Percentiles rank a stretch among this genome's conserved stretches.
Evolutionary conservation across 179 eudicot genomes (phyloP).

Genomic region (Monotropa hypopitys): DNA sequence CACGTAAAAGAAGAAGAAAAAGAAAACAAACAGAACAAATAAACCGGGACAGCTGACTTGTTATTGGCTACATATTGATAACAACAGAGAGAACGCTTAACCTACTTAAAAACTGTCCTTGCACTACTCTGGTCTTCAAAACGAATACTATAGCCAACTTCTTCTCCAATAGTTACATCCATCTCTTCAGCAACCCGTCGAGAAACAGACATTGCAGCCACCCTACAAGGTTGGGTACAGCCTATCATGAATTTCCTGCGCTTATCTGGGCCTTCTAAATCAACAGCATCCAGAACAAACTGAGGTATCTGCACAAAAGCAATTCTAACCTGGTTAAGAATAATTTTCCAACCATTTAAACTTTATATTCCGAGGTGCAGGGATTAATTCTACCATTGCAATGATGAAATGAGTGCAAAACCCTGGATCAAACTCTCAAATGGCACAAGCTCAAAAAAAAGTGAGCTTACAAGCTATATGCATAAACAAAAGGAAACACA

Average conservation of each 20-base stretch:
- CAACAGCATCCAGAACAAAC: conserved; percentile 82
- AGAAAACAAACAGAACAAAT: neutral
- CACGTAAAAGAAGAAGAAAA: neutral
- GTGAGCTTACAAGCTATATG: neutral
- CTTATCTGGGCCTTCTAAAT: conserved; percentile 48
- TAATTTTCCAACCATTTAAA: neutral
- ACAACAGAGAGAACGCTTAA: neutral
- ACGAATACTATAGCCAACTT: conserved; percentile 96
- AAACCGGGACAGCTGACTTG: neutral
- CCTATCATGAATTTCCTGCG: conserved; percentile 64
- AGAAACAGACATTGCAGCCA: conserved; percentile 98
- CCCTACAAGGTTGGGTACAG: conserved; percentile 96
- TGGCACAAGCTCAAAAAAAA: neutral
- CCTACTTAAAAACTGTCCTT: conserved; percentile 78
- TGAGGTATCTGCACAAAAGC: conserved; percentile 64
- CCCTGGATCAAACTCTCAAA: neutral
- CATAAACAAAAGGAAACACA: neutral
- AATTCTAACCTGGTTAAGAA: neutral
- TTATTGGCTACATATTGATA: neutral
- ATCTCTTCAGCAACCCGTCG: conserved; percentile 96
- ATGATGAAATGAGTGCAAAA: neutral
- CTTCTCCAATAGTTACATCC: conserved; percentile 93
- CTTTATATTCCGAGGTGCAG: neutral
- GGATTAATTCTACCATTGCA: neutral
- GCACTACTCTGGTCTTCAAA: conserved; percentile 92